Conservation (phyloP, 202 grass and related monocot genomes). For the Elaeis oleifera region DNA sequence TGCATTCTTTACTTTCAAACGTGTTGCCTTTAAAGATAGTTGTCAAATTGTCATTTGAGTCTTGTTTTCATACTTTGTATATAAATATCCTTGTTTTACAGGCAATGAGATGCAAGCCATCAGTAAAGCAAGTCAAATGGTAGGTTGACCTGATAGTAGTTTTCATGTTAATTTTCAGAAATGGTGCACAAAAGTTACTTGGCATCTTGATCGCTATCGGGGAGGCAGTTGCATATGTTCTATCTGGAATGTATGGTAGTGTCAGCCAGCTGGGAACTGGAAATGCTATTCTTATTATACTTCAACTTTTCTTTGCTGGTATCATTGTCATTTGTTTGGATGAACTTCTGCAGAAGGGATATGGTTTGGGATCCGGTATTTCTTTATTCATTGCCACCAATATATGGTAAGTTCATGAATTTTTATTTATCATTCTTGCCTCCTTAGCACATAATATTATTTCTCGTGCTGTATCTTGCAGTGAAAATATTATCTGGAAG, state of each 20-base stretch:
- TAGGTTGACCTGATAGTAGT: too few relatives aligned
- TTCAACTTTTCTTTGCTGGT: conserved; percentile 21
- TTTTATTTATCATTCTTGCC: background rate
- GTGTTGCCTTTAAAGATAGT: too few relatives aligned
- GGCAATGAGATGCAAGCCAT: too few relatives aligned
- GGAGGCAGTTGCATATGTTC: conserved; percentile 18
- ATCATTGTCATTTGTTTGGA: conserved; percentile 19
- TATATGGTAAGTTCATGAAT: conserved; percentile 9
- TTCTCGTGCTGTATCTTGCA: background rate
- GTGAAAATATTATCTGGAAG: conserved; percentile 21
- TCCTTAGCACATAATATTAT: background rate
- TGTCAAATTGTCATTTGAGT: too few relatives aligned
- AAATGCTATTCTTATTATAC: conserved; percentile 16
- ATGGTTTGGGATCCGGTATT: conserved; percentile 17
- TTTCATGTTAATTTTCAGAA: conserved; percentile 9
- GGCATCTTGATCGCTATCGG: conserved; percentile 16
- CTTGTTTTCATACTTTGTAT: too few relatives aligned
- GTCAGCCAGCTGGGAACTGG: conserved; percentile 17
- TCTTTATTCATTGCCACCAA: conserved; percentile 22
- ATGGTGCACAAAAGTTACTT: conserved; percentile 19
- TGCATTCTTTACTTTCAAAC: too few relatives aligned
- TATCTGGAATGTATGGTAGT: conserved; percentile 18
- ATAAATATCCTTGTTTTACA: too few relatives aligned
- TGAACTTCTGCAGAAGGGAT: conserved; percentile 22
- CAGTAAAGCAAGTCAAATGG: too few relatives aligned